These are phyloP conservation scores for Fusarium gaditjirri DNA, from an alignment of 2,329 filamentous ascomycete genomes.

Conservation along the genomic window DNA sequence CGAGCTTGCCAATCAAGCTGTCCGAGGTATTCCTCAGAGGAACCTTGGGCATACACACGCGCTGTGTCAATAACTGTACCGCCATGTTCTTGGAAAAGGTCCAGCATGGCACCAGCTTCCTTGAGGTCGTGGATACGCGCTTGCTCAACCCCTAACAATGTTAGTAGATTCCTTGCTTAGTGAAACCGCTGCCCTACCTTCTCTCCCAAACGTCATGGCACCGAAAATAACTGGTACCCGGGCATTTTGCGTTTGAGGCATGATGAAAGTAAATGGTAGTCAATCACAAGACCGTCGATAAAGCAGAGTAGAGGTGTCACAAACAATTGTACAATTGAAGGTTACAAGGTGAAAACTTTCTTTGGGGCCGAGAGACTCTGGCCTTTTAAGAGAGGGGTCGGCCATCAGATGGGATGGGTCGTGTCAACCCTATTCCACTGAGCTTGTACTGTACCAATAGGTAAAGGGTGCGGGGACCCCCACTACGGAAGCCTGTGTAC, in stretches of 20 bases:
- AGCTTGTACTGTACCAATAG: neutral
- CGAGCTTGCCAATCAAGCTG: neutral
- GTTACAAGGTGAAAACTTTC: neutral
- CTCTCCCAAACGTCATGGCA: conserved; percentile 4
- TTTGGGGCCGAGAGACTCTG: neutral
- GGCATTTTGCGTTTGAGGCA: neutral
- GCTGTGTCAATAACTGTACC: neutral
- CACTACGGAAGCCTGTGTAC: neutral
- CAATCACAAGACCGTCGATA: neutral
- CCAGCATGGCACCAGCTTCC: neutral
- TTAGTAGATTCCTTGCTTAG: neutral
- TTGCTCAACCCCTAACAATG: neutral
- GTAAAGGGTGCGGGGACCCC: neutral
- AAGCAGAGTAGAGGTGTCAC: neutral
- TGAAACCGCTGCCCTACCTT: neutral
- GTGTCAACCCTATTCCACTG: neutral
- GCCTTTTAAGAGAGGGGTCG: neutral
- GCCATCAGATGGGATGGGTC: neutral
- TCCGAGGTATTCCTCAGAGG: conserved; percentile 4
- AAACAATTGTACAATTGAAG: neutral
- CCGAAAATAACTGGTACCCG: neutral
- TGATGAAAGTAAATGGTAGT: neutral
- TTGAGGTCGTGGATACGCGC: neutral
- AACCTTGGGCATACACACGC: neutral
- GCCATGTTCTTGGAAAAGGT: conserved; percentile 1